Evolutionary conservation across 345 rosid genomes (phyloP).

Genomic region (Fremontodendron californicum): DNA sequence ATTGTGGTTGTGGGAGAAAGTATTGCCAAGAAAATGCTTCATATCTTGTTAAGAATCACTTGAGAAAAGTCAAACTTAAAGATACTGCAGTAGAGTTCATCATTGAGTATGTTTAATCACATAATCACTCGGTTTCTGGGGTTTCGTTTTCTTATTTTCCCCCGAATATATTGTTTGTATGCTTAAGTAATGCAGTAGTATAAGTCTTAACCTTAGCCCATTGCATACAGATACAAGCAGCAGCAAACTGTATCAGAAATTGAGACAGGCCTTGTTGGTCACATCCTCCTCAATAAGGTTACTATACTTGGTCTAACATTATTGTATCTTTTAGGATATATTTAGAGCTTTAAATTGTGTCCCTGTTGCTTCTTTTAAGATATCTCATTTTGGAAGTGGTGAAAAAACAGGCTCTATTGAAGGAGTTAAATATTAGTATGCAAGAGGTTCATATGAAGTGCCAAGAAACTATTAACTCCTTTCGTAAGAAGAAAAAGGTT

Average conservation of each 20-base stretch:
- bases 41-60: conserved; percentile 58
- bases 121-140: not conserved
- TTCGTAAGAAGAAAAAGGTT: conserved; percentile 65
- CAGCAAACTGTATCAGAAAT: conserved; percentile 37
- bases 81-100: conserved; percentile 58
- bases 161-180: not conserved
- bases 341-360: conserved; percentile 9
- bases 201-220: conserved; percentile 14
- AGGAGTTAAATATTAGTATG: conserved; percentile 48
- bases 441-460: conserved; percentile 61
- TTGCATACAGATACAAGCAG: conserved; percentile 52
- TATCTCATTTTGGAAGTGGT: conserved; percentile 6
- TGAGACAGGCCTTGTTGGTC: conserved; percentile 68
- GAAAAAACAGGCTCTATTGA: conserved; percentile 45
- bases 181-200: not conserved
- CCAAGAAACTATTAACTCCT: conserved; percentile 47
- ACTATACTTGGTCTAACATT: conserved; percentile 13
- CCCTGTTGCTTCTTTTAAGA: conserved; percentile 17
- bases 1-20: conserved; percentile 67
- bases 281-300: conserved; percentile 78
- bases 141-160: not conserved
- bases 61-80: conserved; percentile 78
- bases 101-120: conserved; percentile 61
- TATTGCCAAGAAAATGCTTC: conserved; percentile 81
- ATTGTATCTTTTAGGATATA: conserved; percentile 11